These are phyloP conservation scores for Vickermania spadyakhi DNA, from an alignment of 208 protist genomes.

Conservation along the genomic window DNA sequence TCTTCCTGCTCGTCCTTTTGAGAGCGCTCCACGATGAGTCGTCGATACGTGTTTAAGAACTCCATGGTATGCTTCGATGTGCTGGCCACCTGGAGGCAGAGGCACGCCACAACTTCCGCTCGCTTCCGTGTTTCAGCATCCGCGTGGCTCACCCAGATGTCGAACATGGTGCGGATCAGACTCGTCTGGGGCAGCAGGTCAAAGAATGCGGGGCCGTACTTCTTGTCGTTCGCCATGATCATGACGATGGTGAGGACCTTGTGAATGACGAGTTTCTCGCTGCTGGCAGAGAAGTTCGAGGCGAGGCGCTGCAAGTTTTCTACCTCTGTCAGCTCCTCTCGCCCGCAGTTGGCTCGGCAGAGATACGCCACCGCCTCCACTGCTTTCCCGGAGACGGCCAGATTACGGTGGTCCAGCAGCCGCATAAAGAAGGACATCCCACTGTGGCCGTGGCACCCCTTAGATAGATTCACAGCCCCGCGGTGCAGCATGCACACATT, in stretches of 20 bases:
- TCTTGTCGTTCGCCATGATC: constrained; percentile 53
- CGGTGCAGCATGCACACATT: constrained; percentile 61
- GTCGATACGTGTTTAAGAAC: constrained; percentile 54
- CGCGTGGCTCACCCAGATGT: constrained; percentile 56
- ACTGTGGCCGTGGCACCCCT: constrained; percentile 55
- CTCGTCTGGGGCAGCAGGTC: constrained; percentile 27
- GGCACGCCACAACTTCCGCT: constrained; percentile 46
- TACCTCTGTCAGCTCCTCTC: constrained; percentile 40
- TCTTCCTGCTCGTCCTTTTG: constrained; percentile 73
- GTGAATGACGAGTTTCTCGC: constrained; percentile 38
- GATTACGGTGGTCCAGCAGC: constrained; percentile 67
- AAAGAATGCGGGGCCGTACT: constrained; percentile 48
- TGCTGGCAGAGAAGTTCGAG: constrained; percentile 34
- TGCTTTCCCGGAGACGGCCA: constrained; percentile 55
- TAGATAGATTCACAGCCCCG: constrained; percentile 50
- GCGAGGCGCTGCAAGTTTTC: constrained; percentile 52
- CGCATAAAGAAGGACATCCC: constrained; percentile 75
- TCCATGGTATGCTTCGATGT: constrained; percentile 18
- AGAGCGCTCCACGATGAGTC: constrained; percentile 61
- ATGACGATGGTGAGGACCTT: constrained; percentile 62
- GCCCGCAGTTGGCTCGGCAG: constrained; percentile 43
- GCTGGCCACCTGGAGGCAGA: constrained; percentile 41
- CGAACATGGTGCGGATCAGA: constrained; percentile 52
- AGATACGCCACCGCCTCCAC: constrained; percentile 53
- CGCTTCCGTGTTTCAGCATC: constrained; percentile 58